Evolutionary conservation across 352 stramenopile species (phyloP), one percentile per base, ranked within the genome.

Genomic region (Halophytophthora batemanensis): DNA sequence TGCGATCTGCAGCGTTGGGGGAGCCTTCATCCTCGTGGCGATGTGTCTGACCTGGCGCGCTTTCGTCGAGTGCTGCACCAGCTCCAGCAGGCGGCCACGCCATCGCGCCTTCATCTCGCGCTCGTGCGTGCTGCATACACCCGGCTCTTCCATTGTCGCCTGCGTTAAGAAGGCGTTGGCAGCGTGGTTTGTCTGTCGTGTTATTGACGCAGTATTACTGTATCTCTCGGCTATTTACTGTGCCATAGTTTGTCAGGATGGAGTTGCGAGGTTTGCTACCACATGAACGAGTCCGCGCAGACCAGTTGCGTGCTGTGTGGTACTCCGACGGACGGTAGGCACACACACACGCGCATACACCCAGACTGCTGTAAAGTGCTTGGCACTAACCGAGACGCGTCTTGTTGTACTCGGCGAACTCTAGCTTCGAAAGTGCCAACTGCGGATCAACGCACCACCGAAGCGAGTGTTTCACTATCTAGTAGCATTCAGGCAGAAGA

Each of bases 231-330:
- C 22, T 13, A n/a, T 45, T 6, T 2, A 28, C 6, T 58, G 37
- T n/a, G n/a, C n/a, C n/a, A n/a, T 50, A 82, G 73, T 59, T 59
- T 66, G 45, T 37, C 55, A n/a, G 67, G 61, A 15, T 83, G 72
- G 74, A 69, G 53, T 43, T 88, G 77, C 31, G 45, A 59, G 15
- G 56, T 85, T 17, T 88, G 77, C 46, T 74, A 74, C 44, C 77
- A 88, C 41, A 52, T 56, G 12, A 88, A 88, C 45, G 70, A 86
- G 43, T 58, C 59, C 14, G 66, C 57, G 5, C 68, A 85, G 39
- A 55, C 36, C 17, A 47, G 56, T 17, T 88, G 77, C 45, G 62
- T 88, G 17, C 51, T 88, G 4, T 88, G 77, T 15, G 73, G 77
- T 19, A 75, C 72, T 13, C 42, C 53, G 14, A 41, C 48, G 40